phyloP scores from a whole-genome alignment of 1,284 basidiomycete species.

The Coniferiporia sulphurascens region DNA sequence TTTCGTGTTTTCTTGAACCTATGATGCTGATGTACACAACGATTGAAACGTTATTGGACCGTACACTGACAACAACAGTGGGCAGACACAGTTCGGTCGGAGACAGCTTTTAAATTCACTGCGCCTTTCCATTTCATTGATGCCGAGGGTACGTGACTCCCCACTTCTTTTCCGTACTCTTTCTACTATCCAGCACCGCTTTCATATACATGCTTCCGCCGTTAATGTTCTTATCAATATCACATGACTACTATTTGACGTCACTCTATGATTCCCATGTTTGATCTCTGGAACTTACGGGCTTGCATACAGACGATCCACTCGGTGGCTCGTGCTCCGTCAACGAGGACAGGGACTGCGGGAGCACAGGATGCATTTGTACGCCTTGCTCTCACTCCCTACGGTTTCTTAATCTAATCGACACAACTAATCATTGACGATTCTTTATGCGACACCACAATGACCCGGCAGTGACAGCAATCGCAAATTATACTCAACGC shows the following conservation, averaged over 20 bases:
- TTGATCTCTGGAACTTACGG: background rate
- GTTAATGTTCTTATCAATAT: no score
- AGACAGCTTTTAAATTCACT: slow-evolving; percentile 38
- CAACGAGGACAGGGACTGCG: slow-evolving; percentile 40
- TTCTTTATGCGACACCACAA: background rate
- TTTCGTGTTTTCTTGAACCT: background rate
- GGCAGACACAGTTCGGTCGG: slow-evolving; percentile 40
- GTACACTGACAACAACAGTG: slow-evolving; percentile 28
- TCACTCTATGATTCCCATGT: background rate
- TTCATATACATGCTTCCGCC: no score
- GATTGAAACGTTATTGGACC: no score
- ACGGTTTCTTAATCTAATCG: no score
- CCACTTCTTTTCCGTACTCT: no score
- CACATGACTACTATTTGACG: no score
- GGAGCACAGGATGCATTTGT: slow-evolving; percentile 39
- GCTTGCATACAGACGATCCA: slow-evolving; percentile 37
- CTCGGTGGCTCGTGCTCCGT: slow-evolving; percentile 45
- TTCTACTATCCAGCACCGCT: no score
- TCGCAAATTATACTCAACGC: slow-evolving; percentile 51
- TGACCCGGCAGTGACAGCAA: slow-evolving; percentile 38
- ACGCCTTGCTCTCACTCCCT: slow-evolving; percentile 21
- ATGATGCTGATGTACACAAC: background rate
- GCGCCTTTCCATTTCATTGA: slow-evolving; percentile 43
- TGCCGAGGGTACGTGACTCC: slow-evolving; percentile 35
- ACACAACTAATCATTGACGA: no score